Evolutionary conservation across 805 yeast species (phyloP).

Genomic region (Brettanomyces nanus): DNA sequence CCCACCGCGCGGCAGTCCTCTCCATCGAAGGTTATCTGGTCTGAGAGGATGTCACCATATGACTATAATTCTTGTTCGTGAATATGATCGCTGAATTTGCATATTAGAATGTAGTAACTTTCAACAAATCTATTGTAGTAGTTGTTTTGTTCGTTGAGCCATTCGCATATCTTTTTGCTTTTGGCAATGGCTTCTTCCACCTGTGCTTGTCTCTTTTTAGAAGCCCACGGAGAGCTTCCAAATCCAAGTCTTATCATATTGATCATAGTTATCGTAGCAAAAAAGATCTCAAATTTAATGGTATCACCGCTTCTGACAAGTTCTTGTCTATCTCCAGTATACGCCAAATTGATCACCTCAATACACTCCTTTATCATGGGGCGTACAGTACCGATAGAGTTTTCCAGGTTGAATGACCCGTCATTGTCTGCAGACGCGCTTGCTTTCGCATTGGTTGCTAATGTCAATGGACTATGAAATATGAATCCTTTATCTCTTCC

Average conservation of each 20-base stretch:
- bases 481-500: conserved; percentile 16
- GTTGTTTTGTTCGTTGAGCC: not conserved
- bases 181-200: not conserved
- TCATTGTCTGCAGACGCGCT: not conserved
- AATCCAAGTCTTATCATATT: conserved; percentile 3
- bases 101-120: conserved; percentile 1
- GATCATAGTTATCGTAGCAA: conserved; percentile 2
- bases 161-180: not conserved
- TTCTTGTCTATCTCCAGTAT: not conserved
- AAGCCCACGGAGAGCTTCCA: not conserved
- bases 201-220: not conserved
- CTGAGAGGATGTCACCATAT: too few relatives aligned
- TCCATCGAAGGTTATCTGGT: too few relatives aligned
- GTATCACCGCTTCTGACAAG: conserved; percentile 1
- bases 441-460: too few relatives aligned
- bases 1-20: too few relatives aligned
- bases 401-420: not conserved
- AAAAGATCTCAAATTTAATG: conserved; percentile 3
- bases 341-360: conserved; percentile 1
- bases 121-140: conserved; percentile 2
- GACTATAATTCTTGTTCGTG: conserved; percentile 5
- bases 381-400: not conserved
- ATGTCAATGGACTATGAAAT: conserved; percentile 1
- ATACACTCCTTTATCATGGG: conserved; percentile 7
- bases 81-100: conserved; percentile 4